Evolutionary conservation across 164 flowering plant species (phyloP), one percentile per base, ranked within the genome.

Genomic region (Berberis vulgaris): DNA sequence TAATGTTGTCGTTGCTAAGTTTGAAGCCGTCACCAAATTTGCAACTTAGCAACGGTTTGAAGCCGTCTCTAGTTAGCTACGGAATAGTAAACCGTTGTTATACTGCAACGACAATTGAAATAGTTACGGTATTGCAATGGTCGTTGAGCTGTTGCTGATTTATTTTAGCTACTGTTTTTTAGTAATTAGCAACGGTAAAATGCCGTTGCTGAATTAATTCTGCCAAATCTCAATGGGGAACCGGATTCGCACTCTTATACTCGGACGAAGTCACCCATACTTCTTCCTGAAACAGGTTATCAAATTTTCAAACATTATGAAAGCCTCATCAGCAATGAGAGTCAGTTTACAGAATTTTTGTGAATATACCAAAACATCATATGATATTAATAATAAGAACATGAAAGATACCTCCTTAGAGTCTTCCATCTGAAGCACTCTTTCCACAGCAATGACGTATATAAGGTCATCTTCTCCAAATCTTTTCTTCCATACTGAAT

Each of bases 181-280:
- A 26, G 0, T 26, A 26, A 26, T 26, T 26, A 26, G 26, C 26
- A 26, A 26, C 26, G 26, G 26, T 26, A 26, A 26, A 26, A 26
- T 0, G 26, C 26, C 0, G 26, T 26, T n/a, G n/a, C n/a, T n/a
- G n/a, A n/a, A n/a, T n/a, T n/a, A n/a, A n/a, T 64, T 82, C 87
- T 13, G 97, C 97, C 80, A 57, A 77, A 69, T 84, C 81, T 62
- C 97, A 72, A 57, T 89, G 91, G n/a, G 98, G 98, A 78, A 89
- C 98, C 13, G 98, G 96, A 45, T 12, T 71, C 63, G 97, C 93
- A 71, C 61, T 74, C 67, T 61, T 79, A 74, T 89, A 93, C 54
- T 85, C 96, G 70, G 84, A 73, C 53, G 84, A 73, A 13, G 77
- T 67, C 47, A 86, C 82, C 91, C 91, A 86, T 6, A 75, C 53